A percentile compares a stretch with the other conserved stretches of the same genome.
Evolutionary conservation across 768 basidiomycete genomes (phyloP).

Genomic region (Pisolithus tinctorius): DNA sequence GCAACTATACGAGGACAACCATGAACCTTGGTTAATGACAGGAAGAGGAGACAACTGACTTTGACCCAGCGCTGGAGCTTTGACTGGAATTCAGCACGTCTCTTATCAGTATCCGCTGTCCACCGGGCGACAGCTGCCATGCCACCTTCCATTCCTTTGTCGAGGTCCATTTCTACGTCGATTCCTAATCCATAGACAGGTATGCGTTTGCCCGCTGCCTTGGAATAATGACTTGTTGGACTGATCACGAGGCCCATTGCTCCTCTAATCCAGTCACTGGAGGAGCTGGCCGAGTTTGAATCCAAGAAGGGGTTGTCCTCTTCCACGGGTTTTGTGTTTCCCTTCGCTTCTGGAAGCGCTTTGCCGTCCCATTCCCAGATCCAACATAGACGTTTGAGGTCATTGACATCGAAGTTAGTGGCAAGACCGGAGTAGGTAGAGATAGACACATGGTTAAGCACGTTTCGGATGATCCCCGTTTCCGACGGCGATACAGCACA

Average conservation of each 20-base stretch:
- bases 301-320: conserved; percentile 71
- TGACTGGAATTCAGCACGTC: conserved; percentile 48
- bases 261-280: conserved; percentile 72
- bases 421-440: conserved; percentile 61
- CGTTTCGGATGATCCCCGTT: conserved; percentile 68
- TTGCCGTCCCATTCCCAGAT: conserved; percentile 82
- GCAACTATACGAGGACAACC: conserved; percentile 37
- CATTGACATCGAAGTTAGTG: conserved; percentile 58
- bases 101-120: conserved; percentile 63
- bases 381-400: conserved; percentile 76
- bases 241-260: conserved; percentile 74
- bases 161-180: conserved; percentile 80
- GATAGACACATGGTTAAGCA: conserved; percentile 71
- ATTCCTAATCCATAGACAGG: conserved; percentile 83
- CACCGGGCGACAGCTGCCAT: conserved; percentile 88
- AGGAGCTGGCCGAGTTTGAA: conserved; percentile 28
- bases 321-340: conserved; percentile 25
- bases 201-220: conserved; percentile 55
- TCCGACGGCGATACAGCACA: conserved; percentile 75
- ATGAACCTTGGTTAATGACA: conserved; percentile 2
- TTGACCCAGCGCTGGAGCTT: conserved; percentile 63
- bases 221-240: conserved; percentile 68
- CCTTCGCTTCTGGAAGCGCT: conserved; percentile 24
- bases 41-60: conserved; percentile 29
- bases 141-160: conserved; percentile 72